Evolutionary conservation across 352 stramenopile species (phyloP), one percentile per base, ranked within the genome.

Genomic region (Phytophthora agathidicida): DNA sequence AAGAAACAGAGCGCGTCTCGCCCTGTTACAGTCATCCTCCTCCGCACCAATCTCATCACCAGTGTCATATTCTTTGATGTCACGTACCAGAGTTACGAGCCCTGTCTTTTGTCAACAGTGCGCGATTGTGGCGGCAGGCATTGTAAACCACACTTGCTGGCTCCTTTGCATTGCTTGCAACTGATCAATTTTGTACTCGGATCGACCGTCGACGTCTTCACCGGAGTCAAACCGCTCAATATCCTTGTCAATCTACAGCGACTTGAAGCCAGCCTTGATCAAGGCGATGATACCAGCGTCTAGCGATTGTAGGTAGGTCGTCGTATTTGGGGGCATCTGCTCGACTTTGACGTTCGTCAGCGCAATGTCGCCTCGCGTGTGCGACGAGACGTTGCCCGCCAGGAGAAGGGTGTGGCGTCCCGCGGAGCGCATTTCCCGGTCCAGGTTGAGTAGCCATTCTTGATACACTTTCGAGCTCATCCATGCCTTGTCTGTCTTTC

Each of bases 71-170:
- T 24, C 24, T 16, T 32, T n/a, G 10, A 48, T 23, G 8, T 24
- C 41, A 26, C 24, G 41, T 9, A 48, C 4, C 19, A 24, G 41
- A 0, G 16, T 13, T 2, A 14, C 23, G 23, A 48, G 24, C 1
- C n/a, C 41, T 9, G 24, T 23, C n/a, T 35, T 48, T 19, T 48
- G 23, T n/a, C 41, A 48, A n/a, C 41, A 48, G 26, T 36, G 41
- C 3, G 41, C 23, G 8, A 48, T 27, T 10, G 24, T 48, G 23
- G 24, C 20, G n/a, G 14, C 41, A 5, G 5, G 6, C 5, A n/a
- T 48, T 23, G 24, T 19, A 6, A 23, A 19, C 24, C 14, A 46
- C 23, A 46, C 11, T 5, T 23, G 7, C 22, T 22, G 7, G 23
- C 22, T 46, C 23, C 23, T 23, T 14, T 46, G 20, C 13, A 46